Evolutionary conservation across 345 rosid species (phyloP).

Genomic region (Durio zibethinus): DNA sequence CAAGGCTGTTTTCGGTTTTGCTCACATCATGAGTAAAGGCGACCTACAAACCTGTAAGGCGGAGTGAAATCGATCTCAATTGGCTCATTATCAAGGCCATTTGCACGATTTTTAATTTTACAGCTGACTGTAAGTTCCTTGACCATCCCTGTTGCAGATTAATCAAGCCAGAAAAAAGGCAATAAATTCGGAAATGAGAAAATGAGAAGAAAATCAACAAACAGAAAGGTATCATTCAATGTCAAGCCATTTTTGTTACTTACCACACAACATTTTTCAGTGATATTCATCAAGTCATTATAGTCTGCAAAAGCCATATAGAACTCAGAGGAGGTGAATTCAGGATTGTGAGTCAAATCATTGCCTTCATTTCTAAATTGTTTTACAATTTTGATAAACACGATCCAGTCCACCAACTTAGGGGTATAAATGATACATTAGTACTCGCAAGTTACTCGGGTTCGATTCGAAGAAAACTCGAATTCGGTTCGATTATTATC

Average conservation of each 20-base stretch:
- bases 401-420: conserved; percentile 94
- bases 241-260: conserved; percentile 14
- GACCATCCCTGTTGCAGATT: conserved; percentile 62
- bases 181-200: background rate
- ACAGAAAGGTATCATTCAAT: background rate
- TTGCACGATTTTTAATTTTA: conserved; percentile 80
- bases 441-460: too few species aligned
- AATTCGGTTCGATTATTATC: too few species aligned
- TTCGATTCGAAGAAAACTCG: too few species aligned
- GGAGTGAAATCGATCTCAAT: conserved; percentile 96
- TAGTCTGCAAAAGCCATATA: conserved; percentile 99
- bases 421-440: too few species aligned
- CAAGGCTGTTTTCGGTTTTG: background rate
- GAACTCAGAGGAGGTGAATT: conserved; percentile 97
- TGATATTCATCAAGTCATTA: conserved; percentile 85
- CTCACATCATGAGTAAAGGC: background rate
- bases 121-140: conserved; percentile 87
- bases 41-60: conserved; percentile 69
- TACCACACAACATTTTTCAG: conserved; percentile 91
- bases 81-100: conserved; percentile 82
- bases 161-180: background rate
- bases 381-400: conserved; percentile 94
- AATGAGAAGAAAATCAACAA: conserved; percentile 6
- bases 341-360: conserved; percentile 97
- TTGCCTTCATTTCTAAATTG: conserved; percentile 98